phyloP scores from a whole-genome alignment of 768 basidiomycete genomes.

The Pleurotus pulmonarius region DNA sequence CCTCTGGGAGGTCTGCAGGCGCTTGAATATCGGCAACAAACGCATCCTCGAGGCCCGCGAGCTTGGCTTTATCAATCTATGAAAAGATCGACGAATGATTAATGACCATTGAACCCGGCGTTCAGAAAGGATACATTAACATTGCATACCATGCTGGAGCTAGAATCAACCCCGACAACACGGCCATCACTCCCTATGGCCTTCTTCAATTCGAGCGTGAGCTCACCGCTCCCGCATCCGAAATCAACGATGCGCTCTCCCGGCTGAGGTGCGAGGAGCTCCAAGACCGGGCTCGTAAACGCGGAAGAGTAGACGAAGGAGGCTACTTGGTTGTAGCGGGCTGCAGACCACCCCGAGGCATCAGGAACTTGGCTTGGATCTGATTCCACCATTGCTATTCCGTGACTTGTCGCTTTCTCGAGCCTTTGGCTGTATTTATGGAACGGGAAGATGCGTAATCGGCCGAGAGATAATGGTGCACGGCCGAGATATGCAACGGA shows the following conservation, averaged over 20 bases:
- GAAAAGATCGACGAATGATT: not conserved
- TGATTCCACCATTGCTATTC: no score
- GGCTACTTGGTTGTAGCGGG: constrained; percentile 58
- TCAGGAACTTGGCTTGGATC: constrained; percentile 12
- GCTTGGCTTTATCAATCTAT: constrained; percentile 52
- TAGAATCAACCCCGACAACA: constrained; percentile 69
- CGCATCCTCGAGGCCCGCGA: constrained; percentile 40
- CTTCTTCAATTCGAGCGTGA: constrained; percentile 55
- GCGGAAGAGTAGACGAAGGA: constrained; percentile 62
- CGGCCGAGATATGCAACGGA: no score
- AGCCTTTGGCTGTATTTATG: no score
- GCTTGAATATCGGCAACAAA: constrained; percentile 56
- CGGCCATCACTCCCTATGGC: constrained; percentile 48
- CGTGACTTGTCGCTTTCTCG: no score
- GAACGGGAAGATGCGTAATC: no score
- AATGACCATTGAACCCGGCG: constrained; percentile 1
- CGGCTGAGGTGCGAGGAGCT: constrained; percentile 54
- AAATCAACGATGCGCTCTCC: constrained; percentile 75
- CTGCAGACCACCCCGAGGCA: constrained; percentile 52
- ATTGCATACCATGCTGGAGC: constrained; percentile 60
- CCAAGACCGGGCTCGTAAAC: constrained; percentile 53
- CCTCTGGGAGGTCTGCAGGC: constrained; percentile 24
- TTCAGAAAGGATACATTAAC: constrained; percentile 13
- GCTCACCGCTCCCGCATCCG: constrained; percentile 82
- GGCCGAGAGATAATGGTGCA: no score